Evolutionary conservation across 108 stramenopile species (phyloP).

Genomic region (Aureococcus anophagefferens): DNA sequence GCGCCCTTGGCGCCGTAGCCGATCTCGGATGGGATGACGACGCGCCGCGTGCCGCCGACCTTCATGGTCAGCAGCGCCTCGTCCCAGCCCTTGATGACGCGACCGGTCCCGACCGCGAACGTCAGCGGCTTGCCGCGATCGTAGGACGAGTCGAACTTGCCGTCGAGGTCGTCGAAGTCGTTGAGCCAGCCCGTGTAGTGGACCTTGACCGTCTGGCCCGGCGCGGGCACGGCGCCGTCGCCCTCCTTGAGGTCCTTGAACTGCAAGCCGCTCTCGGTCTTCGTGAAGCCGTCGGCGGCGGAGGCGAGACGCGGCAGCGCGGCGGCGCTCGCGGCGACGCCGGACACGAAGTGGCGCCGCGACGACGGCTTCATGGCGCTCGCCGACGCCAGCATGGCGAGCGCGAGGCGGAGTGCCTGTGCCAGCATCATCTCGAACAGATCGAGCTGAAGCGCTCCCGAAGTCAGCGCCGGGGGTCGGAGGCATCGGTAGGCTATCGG

Average conservation of each 20-base stretch:
- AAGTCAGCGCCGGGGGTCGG: too few relatives aligned
- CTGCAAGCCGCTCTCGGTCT: conserved; percentile 74
- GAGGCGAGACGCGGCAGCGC: too few relatives aligned
- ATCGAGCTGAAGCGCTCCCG: too few relatives aligned
- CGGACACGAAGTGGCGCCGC: too few relatives aligned
- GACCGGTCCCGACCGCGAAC: conserved; percentile 77
- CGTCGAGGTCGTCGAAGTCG: conserved; percentile 60
- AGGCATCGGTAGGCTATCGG: too few relatives aligned
- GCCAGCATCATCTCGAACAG: too few relatives aligned
- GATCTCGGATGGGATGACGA: conserved; percentile 70
- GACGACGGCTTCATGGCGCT: too few relatives aligned
- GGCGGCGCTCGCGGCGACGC: too few relatives aligned
- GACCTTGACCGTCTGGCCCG: conserved; percentile 76
- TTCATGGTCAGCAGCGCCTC: conserved; percentile 70
- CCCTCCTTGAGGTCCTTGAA: conserved; percentile 76
- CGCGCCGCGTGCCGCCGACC: conserved; percentile 75
- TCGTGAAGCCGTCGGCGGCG: conserved; percentile 48
- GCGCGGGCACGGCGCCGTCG: conserved; percentile 62
- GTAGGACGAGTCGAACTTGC: conserved; percentile 84
- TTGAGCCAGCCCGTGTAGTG: conserved; percentile 96
- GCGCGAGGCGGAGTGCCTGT: too few relatives aligned
- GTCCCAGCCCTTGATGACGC: conserved; percentile 84
- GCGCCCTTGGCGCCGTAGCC: conserved; percentile 83
- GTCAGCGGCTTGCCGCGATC: conserved; percentile 84
- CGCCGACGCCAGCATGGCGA: too few relatives aligned